Evolutionary conservation across 306 rosid genomes (phyloP), one percentile per base, ranked within the genome.

Genomic region (Neltuma alba): DNA sequence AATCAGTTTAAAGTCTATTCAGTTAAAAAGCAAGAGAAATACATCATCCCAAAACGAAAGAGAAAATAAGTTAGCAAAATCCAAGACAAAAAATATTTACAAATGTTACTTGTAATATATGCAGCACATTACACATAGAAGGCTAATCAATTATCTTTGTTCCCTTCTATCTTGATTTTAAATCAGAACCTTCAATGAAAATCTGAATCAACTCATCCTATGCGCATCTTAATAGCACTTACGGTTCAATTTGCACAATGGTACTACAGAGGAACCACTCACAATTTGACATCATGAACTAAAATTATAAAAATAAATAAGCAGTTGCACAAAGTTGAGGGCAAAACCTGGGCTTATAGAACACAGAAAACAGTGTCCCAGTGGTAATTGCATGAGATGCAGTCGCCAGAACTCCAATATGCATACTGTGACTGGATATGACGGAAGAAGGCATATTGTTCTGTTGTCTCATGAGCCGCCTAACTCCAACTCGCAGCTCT

Each of bases 401-500:
- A 48, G 97, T 91, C 42, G 97, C 98, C 62, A 94, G 87, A 87
- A 94, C 97, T 64, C 97, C 97, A 77, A 92, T 91, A 86, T 94
- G 98, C 98, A 94, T 94, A 80, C 98, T 92, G 87, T 94, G 97
- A 81, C 98, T 91, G 68, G 98, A 94, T 83, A 94, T 92, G 76
- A 92, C 98, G 80, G 97, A 92, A 80, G 97, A 92, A 36, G 98
- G 98, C 98, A 94, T 89, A 62, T 85, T 92, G 89, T 79, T 91
- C 41, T 87, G 92, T 74, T 94, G 98, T 85, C 98, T 92, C 98
- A 94, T 94, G 85, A 92, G 92, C 83, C 98, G 89, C 91, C 98
- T 88, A 67, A 94, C 98, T 68, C 98, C 98, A 79, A 94, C 98
- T 70, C 94, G 97, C 78, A 94, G 91, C 87, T 94, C 97, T 77